Evolutionary conservation across 2,329 filamentous ascomycete genomes (phyloP).

Genomic region (Didymella pinodella): DNA sequence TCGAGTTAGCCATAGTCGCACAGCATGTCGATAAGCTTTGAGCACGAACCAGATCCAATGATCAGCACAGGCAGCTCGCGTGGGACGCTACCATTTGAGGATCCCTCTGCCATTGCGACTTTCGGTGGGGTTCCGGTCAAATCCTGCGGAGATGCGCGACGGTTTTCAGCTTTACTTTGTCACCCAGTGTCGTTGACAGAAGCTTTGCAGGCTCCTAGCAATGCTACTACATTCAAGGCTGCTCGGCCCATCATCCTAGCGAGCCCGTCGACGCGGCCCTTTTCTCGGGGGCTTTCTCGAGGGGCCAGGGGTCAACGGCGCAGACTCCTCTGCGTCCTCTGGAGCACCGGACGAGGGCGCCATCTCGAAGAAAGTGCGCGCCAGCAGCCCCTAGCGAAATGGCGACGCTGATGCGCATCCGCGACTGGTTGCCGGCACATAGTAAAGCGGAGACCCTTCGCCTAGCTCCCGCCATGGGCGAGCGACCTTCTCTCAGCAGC

Average conservation of each 20-base stretch:
- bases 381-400: conserved; percentile 12
- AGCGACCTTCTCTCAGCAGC: conserved; percentile 9
- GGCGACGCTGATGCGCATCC: conserved; percentile 2
- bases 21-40: conserved; percentile 4
- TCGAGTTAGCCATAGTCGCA: conserved; percentile 23
- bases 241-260: conserved; percentile 9
- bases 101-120: conserved; percentile 11
- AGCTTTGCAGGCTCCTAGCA: conserved; percentile 9
- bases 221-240: background rate
- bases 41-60: conserved; percentile 43
- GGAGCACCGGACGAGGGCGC: conserved; percentile 15
- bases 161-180: background rate
- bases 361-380: conserved; percentile 3
- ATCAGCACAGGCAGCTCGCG: conserved; percentile 36
- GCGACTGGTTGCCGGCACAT: conserved; percentile 9
- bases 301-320: conserved; percentile 5
- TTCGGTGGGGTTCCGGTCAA: background rate
- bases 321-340: conserved; percentile 1
- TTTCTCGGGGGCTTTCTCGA: conserved; percentile 4
- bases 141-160: background rate
- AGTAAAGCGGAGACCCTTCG: conserved; percentile 14
- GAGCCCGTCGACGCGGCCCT: conserved; percentile 3
- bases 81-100: background rate
- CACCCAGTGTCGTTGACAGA: conserved; percentile 13
- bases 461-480: conserved; percentile 16